Conservation (phyloP, 257 asterid genomes). For the Forsythia suspensa region DNA sequence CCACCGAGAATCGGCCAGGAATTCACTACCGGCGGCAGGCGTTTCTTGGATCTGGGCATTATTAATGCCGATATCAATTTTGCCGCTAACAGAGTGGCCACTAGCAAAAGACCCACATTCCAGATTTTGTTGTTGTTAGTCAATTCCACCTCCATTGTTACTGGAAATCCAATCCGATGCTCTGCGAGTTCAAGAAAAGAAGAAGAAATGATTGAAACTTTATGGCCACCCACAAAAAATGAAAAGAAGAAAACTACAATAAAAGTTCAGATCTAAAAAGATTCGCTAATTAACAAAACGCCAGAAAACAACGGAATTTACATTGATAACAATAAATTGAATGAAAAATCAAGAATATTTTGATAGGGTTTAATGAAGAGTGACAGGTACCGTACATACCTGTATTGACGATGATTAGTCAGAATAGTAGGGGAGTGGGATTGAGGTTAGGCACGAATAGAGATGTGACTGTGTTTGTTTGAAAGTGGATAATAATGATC, state of each 20-base stretch:
- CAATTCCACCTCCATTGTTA: slow-evolving; percentile 22
- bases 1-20: slow-evolving; percentile 40
- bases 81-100: slow-evolving; percentile 38
- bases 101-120: slow-evolving; percentile 36
- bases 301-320: background rate
- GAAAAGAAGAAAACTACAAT: background rate
- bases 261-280: background rate
- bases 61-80: slow-evolving; percentile 30
- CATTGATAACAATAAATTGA: background rate
- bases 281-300: background rate
- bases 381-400: background rate
- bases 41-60: slow-evolving; percentile 40
- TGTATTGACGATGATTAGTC: background rate
- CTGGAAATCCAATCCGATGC: background rate
- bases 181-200: background rate
- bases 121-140: slow-evolving; percentile 20
- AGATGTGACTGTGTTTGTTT: too few species aligned
- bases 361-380: background rate
- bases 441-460: too few species aligned
- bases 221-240: background rate
- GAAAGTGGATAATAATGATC: too few species aligned
- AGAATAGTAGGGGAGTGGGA: background rate
- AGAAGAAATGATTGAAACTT: background rate
- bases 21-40: slow-evolving; percentile 39
- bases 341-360: background rate